Conservation (phyloP, 108 stramenopile species). For the Nitzschia palea region DNA sequence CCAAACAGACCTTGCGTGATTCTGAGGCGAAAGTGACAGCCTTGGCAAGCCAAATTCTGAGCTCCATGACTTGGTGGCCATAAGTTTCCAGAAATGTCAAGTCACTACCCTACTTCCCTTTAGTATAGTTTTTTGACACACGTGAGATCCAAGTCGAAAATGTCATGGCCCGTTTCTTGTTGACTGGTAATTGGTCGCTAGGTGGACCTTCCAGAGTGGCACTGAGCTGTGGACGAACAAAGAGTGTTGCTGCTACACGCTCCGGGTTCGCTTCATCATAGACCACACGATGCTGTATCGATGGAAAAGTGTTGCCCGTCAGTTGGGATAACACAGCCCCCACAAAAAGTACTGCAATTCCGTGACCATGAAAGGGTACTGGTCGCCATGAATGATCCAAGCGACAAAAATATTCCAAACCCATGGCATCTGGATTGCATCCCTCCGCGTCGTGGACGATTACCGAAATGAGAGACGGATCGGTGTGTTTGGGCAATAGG, state of each 20-base stretch:
- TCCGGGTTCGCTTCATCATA: constrained; percentile 9
- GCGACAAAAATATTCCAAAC: constrained; percentile 47
- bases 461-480: constrained; percentile 82
- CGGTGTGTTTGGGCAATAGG: constrained; percentile 75
- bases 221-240: constrained; percentile 63
- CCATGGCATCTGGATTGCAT: constrained; percentile 42
- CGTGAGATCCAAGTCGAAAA: constrained; percentile 35
- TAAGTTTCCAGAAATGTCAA: neutral
- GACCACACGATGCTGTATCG: constrained; percentile 70
- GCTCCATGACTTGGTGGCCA: constrained; percentile 32
- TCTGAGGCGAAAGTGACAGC: constrained; percentile 74
- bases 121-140: constrained; percentile 38
- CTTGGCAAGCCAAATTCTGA: constrained; percentile 53
- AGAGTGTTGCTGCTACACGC: constrained; percentile 43
- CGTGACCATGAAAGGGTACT: constrained; percentile 64
- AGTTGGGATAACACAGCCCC: constrained; percentile 73
- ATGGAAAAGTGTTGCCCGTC: constrained; percentile 52
- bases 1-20: constrained; percentile 52
- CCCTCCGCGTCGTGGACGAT: constrained; percentile 63
- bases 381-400: constrained; percentile 44
- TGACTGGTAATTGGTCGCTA: neutral
- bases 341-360: constrained; percentile 69
- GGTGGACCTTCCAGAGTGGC: constrained; percentile 53
- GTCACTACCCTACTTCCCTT: neutral
- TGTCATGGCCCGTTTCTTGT: constrained; percentile 15